Percentiles rank a stretch among this genome's conserved stretches.
Conservation (phyloP, 179 eudicot species). For the Silene vulgaris region DNA sequence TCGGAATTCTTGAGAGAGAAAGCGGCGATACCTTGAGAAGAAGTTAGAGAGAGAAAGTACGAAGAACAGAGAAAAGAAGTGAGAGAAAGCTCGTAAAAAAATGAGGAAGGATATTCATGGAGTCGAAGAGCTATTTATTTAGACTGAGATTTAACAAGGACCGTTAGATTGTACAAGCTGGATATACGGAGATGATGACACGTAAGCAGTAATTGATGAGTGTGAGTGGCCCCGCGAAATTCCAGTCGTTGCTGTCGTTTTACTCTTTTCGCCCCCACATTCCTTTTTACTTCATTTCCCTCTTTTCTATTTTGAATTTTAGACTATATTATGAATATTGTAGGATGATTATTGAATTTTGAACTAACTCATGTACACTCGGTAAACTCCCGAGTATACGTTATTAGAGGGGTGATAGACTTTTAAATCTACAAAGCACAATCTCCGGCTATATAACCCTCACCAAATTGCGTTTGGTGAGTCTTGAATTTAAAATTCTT, state of each 20-base stretch:
- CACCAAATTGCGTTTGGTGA: too few species aligned
- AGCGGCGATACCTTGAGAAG: conserved; percentile 17
- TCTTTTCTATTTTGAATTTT: neutral
- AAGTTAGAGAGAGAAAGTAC: conserved; percentile 6
- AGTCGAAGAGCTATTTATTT: conserved; percentile 12
- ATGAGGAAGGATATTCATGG: neutral
- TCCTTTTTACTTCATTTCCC: too few species aligned
- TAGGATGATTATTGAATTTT: too few species aligned
- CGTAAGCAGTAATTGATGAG: conserved; percentile 30
- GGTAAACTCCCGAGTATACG: too few species aligned
- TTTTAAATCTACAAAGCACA: too few species aligned
- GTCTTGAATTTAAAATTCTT: too few species aligned
- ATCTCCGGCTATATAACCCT: too few species aligned
- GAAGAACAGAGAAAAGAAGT: conserved; percentile 9
- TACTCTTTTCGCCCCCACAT: conserved; percentile 20
- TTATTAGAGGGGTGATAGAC: too few species aligned
- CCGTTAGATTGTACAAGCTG: conserved; percentile 48
- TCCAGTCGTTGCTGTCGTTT: conserved; percentile 23
- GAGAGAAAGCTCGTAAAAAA: neutral
- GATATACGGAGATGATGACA: conserved; percentile 41
- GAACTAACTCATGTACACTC: too few species aligned
- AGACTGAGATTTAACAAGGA: conserved; percentile 14
- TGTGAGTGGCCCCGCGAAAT: conserved; percentile 28
- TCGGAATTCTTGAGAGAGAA: neutral
- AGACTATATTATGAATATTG: too few species aligned